Evolutionary conservation across 208 protist genomes (phyloP).

Genomic region (Leishmania aethiopica): DNA sequence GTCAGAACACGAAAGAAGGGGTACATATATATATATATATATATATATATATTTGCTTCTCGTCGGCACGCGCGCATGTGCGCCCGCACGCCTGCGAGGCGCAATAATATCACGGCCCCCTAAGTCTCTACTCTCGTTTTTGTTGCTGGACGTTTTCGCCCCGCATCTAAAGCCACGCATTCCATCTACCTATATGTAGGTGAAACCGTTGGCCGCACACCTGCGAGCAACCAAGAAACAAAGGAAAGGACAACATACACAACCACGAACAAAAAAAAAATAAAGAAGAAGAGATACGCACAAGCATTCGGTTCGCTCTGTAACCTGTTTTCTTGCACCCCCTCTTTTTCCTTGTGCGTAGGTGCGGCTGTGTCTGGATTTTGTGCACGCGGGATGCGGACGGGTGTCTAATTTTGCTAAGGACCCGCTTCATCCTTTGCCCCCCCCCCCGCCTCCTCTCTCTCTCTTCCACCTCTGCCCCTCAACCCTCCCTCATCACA

Average conservation of each 20-base stretch:
- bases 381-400: not conserved
- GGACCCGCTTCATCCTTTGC: not conserved
- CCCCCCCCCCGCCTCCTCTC: not conserved
- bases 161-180: not conserved
- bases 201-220: no score
- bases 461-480: not conserved
- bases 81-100: not conserved
- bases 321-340: not conserved
- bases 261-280: not conserved
- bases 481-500: not conserved
- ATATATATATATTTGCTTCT: not conserved
- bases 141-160: not conserved
- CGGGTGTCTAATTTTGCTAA: not conserved
- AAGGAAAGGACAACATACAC: not conserved
- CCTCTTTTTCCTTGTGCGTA: not conserved
- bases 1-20: not conserved
- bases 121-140: not conserved
- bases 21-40: no score
- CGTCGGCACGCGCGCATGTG: not conserved
- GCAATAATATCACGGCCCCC: not conserved
- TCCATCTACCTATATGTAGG: no score
- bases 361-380: not conserved
- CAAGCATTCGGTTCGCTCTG: not conserved
- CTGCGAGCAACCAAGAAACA: not conserved
- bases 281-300: no score